A percentile compares a stretch with the other conserved stretches of the same genome.
phyloP scores from a whole-genome alignment of 352 stramenopile species.

The Pythium biforme region DNA sequence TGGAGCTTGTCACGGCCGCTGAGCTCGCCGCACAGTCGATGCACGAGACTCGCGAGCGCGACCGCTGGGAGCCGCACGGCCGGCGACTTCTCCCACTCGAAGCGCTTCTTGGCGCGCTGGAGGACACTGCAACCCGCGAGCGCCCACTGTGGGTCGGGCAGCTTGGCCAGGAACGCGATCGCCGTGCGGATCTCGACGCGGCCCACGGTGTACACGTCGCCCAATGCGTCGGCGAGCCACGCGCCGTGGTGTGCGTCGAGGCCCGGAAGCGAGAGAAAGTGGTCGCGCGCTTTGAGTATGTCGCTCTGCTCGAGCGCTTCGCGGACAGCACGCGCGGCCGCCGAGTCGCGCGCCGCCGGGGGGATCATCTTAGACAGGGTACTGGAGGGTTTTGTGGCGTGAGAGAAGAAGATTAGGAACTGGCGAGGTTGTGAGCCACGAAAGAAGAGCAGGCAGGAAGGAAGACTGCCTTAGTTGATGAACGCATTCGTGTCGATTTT shows the following conservation, averaged over 20 bases:
- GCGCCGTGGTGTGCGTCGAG: neutral
- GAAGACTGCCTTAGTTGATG: too few relatives aligned
- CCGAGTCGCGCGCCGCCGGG: neutral
- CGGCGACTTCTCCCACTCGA: constrained; percentile 2
- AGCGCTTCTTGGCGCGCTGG: neutral
- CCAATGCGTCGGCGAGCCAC: neutral
- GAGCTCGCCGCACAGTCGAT: neutral
- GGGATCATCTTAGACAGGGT: neutral
- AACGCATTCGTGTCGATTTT: too few relatives aligned
- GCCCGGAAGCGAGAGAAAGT: constrained; percentile 1
- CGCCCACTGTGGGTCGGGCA: constrained; percentile 1
- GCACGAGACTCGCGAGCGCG: neutral
- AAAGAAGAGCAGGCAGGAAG: too few relatives aligned
- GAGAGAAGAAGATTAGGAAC: too few relatives aligned
- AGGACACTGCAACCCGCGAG: constrained; percentile 2
- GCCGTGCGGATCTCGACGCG: constrained; percentile 4
- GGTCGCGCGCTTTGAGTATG: neutral
- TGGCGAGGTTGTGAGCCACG: too few relatives aligned
- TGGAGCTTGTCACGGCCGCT: constrained; percentile 10
- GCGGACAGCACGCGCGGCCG: neutral
- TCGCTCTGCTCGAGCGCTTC: neutral
- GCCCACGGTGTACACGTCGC: neutral
- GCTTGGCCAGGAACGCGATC: neutral
- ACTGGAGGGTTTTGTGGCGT: too few relatives aligned
- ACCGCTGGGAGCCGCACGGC: neutral